Evolutionary conservation across 176 grass and related monocot genomes (phyloP).

Genomic region (Puccinellia tenuiflora): DNA sequence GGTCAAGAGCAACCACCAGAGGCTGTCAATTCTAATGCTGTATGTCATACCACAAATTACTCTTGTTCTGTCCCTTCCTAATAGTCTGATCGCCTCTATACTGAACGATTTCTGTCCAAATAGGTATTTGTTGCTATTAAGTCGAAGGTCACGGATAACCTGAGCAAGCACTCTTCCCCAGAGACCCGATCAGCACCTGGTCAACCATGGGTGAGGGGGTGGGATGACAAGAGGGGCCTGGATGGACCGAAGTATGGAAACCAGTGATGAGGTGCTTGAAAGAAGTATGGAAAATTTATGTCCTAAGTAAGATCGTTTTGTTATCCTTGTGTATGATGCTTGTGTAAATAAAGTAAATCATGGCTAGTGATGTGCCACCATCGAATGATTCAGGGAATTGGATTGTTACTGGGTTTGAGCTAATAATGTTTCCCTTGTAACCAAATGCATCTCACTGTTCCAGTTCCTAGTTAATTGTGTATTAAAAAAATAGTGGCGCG

Average conservation of each 20-base stretch:
- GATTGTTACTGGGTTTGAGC: background rate
- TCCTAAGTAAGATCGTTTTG: background rate
- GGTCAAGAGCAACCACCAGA: slow-evolving; percentile 82
- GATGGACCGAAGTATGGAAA: slow-evolving; percentile 78
- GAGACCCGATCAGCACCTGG: slow-evolving; percentile 73
- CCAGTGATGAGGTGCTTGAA: slow-evolving; percentile 49
- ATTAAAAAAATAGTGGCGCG: background rate
- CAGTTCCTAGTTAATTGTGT: background rate
- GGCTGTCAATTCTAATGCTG: slow-evolving; percentile 49
- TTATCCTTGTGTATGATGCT: background rate
- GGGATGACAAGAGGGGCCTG: slow-evolving; percentile 80
- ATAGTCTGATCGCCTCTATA: background rate
- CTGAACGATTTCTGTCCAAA: background rate
- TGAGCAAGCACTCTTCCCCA: slow-evolving; percentile 61
- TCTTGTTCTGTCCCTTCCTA: background rate
- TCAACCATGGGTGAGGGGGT: slow-evolving; percentile 88
- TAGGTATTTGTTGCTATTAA: slow-evolving; percentile 76
- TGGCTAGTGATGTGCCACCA: background rate
- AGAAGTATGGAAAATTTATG: background rate
- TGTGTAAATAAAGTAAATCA: slow-evolving; percentile 35
- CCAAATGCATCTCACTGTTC: background rate
- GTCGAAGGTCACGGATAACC: slow-evolving; percentile 63
- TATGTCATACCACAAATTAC: slow-evolving; percentile 30
- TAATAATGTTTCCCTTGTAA: background rate
- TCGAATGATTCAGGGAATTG: background rate